A percentile compares a stretch with the other conserved stretches of the same genome.
phyloP scores from a whole-genome alignment of 345 rosid species.

The Jatropha curcas region DNA sequence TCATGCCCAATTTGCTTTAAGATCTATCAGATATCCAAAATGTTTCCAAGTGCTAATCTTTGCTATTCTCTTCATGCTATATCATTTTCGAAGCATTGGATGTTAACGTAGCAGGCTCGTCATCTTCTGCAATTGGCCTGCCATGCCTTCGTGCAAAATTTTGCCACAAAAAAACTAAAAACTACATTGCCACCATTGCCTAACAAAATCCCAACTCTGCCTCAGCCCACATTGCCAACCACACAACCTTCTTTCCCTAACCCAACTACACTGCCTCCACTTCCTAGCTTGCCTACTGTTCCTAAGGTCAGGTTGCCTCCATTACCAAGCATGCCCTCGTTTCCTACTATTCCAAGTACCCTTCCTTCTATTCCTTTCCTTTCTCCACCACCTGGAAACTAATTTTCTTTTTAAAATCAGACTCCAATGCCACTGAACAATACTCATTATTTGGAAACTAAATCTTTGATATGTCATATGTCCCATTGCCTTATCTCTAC shows the following conservation, averaged over 20 bases:
- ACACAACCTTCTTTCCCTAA: too few species aligned
- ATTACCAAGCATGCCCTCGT: not conserved
- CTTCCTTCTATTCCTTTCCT: not conserved
- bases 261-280: not conserved
- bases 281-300: not conserved
- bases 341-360: not conserved
- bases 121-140: constrained; percentile 23
- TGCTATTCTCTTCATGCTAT: constrained; percentile 8
- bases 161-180: too few species aligned
- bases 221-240: not conserved
- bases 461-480: too few species aligned
- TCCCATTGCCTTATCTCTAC: too few species aligned
- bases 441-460: too few species aligned
- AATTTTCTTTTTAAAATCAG: too few species aligned
- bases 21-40: not conserved
- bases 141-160: not conserved
- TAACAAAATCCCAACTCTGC: not conserved
- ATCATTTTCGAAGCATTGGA: constrained; percentile 19
- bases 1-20: too few species aligned
- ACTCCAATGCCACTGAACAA: too few species aligned
- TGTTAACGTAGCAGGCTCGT: constrained; percentile 24
- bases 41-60: constrained; percentile 5
- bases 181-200: constrained; percentile 25
- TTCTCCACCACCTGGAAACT: constrained; percentile 2
- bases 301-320: not conserved